Base-by-base conservation (phyloP, 1,284 basidiomycete species). In the Cystobasidium slooffiae region DNA sequence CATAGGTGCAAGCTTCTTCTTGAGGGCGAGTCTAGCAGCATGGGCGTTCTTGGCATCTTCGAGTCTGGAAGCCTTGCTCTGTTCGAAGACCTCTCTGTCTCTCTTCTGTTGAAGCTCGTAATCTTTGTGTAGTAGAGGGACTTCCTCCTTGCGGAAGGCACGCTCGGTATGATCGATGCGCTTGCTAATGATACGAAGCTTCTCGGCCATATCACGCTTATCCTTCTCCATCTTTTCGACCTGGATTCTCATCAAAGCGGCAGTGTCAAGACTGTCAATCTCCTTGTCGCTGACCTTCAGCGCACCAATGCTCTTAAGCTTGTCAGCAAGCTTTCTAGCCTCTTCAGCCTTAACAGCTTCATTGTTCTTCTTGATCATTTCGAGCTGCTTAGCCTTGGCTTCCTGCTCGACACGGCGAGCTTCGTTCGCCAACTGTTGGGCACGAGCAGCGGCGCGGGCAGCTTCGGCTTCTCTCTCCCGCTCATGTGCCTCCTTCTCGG, bases 171-270 rank as follows among this genome's bases (percentile, higher is more conserved):
- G 95, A 81, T 99, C 96, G 80, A 98, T 89, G 43, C 94, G 91
- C 84, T 98, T 97, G 73, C 90, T 84, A 68, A 92, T 87, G 77
- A 95, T 88, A 47, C 94, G 90, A 75, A 97, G 86, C 37, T 90
- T 88, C 80, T 95, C 92, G 77, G 87, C 88, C 77, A 93, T 86
- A 79, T 95, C 92, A 79, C 89, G 90, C 87, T 97, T 97, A 85
- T 98, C 96, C 84, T 97, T 97, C 85, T 97, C 95, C 72, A 97
- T 86, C 81, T 97, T 93, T 79, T 93, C 89, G 66, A 98, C 94
- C 83, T 97, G 94, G 79, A 98, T 88, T 68, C 88, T 88, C 82
- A 98, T 92, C 76, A 99, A 88, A 77, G 90, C 89, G 80, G 93
- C 90, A 9, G 94, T 94, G 83, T 94, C 93, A 77, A 94, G 86